Evolutionary conservation across 2,329 filamentous ascomycete genomes (phyloP).

Genomic region (Fusarium lateritium): DNA sequence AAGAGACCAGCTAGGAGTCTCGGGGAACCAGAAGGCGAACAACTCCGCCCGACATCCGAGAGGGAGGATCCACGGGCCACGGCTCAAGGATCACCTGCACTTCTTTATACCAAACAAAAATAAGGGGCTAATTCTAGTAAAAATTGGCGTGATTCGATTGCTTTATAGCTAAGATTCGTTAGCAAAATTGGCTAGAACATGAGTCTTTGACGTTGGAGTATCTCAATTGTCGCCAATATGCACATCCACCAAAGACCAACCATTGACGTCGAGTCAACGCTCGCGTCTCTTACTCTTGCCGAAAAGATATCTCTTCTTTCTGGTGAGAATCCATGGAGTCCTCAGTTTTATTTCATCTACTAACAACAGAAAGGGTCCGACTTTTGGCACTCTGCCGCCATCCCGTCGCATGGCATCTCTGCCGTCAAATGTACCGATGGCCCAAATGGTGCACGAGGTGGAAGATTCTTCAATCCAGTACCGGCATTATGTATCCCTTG

Average conservation of each 20-base stretch:
- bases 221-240: background rate
- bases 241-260: conserved; percentile 19
- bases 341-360: background rate
- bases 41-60: conserved; percentile 23
- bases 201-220: background rate
- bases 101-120: background rate
- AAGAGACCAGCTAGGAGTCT: too few relatives aligned
- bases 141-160: background rate
- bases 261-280: conserved; percentile 22
- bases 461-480: conserved; percentile 31
- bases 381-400: conserved; percentile 23
- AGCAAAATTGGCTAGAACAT: too few relatives aligned
- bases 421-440: conserved; percentile 33
- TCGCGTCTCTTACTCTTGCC: conserved; percentile 21
- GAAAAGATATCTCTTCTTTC: conserved; percentile 32
- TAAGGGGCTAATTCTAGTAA: background rate
- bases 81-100: too few relatives aligned
- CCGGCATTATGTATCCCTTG: conserved; percentile 38
- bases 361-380: conserved; percentile 2
- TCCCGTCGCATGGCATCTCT: conserved; percentile 5
- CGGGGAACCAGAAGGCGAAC: too few relatives aligned
- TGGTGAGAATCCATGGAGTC: background rate
- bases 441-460: conserved; percentile 35
- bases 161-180: background rate
- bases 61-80: background rate